phyloP scores from a whole-genome alignment of 2,329 filamentous ascomycete species.

The Pyricularia pennisetigena region DNA sequence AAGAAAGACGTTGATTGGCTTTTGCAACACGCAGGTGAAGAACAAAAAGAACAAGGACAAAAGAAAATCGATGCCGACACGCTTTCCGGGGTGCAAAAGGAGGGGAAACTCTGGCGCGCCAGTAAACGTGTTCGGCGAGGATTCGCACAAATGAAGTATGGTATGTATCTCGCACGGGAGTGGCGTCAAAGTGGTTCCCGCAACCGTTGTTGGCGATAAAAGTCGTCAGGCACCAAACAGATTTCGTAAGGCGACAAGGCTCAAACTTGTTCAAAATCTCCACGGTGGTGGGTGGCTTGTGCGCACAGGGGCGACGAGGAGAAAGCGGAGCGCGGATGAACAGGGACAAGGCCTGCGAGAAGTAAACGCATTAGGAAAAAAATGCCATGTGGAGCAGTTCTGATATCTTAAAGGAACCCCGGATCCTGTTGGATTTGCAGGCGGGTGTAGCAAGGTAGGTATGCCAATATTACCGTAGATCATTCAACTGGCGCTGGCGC shows the following conservation, averaged over 20 bases:
- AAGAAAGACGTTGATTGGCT: slow-evolving; percentile 6
- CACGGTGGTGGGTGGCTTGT: background rate
- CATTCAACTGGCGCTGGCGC: background rate
- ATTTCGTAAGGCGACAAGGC: background rate
- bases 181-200: background rate
- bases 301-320: background rate
- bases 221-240: background rate
- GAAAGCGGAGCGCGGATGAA: too few relatives aligned
- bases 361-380: background rate
- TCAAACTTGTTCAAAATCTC: background rate
- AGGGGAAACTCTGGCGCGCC: background rate
- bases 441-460: background rate
- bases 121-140: background rate
- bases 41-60: background rate
- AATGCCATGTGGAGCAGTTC: background rate
- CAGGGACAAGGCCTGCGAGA: background rate
- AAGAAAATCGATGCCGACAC: background rate
- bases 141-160: background rate
- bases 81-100: slow-evolving; percentile 1
- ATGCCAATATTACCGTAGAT: background rate
- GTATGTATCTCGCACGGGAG: background rate
- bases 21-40: background rate
- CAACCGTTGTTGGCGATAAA: background rate
- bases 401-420: background rate
- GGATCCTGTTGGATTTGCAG: background rate